Conservation (phyloP, 805 yeast genomes). For the Sungouiella thailandica region DNA sequence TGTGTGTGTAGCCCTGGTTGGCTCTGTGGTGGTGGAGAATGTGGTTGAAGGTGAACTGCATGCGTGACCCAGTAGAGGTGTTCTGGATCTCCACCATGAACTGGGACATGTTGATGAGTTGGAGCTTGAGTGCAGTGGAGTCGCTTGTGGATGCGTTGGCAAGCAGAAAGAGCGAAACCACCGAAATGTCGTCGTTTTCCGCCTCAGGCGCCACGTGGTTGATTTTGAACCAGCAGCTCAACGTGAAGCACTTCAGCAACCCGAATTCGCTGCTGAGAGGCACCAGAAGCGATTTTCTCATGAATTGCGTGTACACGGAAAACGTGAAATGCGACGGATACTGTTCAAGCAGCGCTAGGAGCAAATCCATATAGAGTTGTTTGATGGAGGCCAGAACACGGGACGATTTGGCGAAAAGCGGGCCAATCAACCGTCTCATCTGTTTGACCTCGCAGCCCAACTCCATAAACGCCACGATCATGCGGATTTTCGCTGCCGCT, state of each 20-base stretch:
- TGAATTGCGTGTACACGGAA: slow-evolving; percentile 20
- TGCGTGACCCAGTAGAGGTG: slow-evolving; percentile 18
- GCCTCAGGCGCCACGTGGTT: slow-evolving; percentile 5
- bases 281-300: slow-evolving; percentile 7
- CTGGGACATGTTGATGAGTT: slow-evolving; percentile 25
- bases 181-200: slow-evolving; percentile 9
- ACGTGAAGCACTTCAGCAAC: slow-evolving; percentile 24
- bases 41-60: slow-evolving; percentile 33
- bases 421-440: slow-evolving; percentile 17
- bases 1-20: slow-evolving; percentile 24
- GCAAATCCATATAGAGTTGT: slow-evolving; percentile 17
- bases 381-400: slow-evolving; percentile 6
- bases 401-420: slow-evolving; percentile 11
- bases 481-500: slow-evolving; percentile 9
- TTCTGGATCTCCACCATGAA: slow-evolving; percentile 26
- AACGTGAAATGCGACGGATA: slow-evolving; percentile 27
- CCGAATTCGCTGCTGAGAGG: slow-evolving; percentile 11
- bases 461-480: slow-evolving; percentile 25
- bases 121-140: slow-evolving; percentile 23
- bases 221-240: slow-evolving; percentile 39
- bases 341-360: slow-evolving; percentile 17
- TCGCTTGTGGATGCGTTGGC: slow-evolving; percentile 21
- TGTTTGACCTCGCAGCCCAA: slow-evolving; percentile 28
- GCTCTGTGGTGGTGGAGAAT: slow-evolving; percentile 10
- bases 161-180: slow-evolving; percentile 20